These are phyloP conservation scores for Chlamydomonas incerta DNA, from an alignment of 139 green algal species.

Conservation along the genomic window DNA sequence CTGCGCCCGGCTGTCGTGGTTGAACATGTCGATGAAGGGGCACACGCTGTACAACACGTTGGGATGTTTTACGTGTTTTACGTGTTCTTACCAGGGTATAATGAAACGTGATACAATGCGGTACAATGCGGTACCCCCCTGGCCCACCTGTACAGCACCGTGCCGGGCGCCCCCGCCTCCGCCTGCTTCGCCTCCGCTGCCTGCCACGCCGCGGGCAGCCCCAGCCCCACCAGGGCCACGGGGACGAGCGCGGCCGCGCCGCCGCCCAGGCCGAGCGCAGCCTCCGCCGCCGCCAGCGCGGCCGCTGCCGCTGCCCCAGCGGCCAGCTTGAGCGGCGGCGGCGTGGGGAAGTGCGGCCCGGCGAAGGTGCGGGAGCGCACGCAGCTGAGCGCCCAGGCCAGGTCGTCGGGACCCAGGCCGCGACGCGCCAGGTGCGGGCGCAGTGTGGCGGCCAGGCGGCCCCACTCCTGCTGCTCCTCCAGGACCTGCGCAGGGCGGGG, in stretches of 20 bases:
- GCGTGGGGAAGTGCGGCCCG: conserved; percentile 71
- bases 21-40: conserved; percentile 54
- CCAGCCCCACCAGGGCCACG: conserved; percentile 6
- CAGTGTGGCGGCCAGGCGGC: conserved; percentile 48
- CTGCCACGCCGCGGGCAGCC: conserved; percentile 7
- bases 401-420: conserved; percentile 17
- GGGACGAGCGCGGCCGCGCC: background rate
- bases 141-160: conserved; percentile 34
- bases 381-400: conserved; percentile 74
- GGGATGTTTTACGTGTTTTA: too few relatives aligned
- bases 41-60: conserved; percentile 42
- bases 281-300: background rate
- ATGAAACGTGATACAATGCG: too few relatives aligned
- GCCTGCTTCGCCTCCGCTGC: conserved; percentile 21
- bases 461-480: conserved; percentile 68
- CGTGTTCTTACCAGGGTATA: too few relatives aligned
- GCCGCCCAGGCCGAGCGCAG: background rate
- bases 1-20: conserved; percentile 28
- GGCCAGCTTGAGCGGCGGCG: conserved; percentile 23
- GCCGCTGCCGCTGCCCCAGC: background rate
- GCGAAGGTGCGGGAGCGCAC: conserved; percentile 78
- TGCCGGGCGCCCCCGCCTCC: background rate
- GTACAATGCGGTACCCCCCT: too few relatives aligned
- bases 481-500: background rate
- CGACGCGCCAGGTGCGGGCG: background rate